Evolutionary conservation across 164 flowering plant species (phyloP).

Genomic region (Aristolochia californica): DNA sequence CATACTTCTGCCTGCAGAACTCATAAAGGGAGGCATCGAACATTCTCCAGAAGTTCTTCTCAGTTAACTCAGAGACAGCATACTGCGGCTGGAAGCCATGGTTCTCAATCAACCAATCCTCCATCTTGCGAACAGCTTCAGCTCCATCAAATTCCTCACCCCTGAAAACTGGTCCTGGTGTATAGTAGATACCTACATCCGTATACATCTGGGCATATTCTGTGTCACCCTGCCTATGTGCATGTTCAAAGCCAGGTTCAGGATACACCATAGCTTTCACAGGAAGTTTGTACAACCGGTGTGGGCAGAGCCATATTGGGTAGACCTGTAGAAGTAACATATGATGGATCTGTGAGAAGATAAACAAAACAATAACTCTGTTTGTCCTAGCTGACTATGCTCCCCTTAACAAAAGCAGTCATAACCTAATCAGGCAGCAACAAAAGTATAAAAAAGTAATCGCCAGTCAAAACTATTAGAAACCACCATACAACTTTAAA

Average conservation of each 20-base stretch:
- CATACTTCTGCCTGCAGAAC: slow-evolving; percentile 67
- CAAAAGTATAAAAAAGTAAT: too few relatives aligned
- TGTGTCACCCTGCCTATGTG: slow-evolving; percentile 81
- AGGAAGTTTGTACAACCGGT: slow-evolving; percentile 75
- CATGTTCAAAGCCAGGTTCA: slow-evolving; percentile 84
- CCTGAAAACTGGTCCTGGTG: slow-evolving; percentile 90
- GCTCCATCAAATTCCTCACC: slow-evolving; percentile 90
- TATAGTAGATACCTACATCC: slow-evolving; percentile 87
- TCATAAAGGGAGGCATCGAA: slow-evolving; percentile 87
- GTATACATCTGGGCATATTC: slow-evolving; percentile 91
- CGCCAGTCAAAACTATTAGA: too few relatives aligned
- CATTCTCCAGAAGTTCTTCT: slow-evolving; percentile 96
- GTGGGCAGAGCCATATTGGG: slow-evolving; percentile 98
- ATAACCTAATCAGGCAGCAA: too few relatives aligned
- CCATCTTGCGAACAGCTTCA: slow-evolving; percentile 80
- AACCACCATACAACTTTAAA: too few relatives aligned
- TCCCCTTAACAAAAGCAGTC: neutral
- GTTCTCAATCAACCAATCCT: slow-evolving; percentile 92
- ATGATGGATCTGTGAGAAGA: neutral
- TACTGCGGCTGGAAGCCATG: slow-evolving; percentile 96
- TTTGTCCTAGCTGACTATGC: too few relatives aligned
- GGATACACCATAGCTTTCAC: slow-evolving; percentile 84
- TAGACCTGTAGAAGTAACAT: slow-evolving; percentile 41
- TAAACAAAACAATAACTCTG: too few relatives aligned
- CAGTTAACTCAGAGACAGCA: slow-evolving; percentile 83